Conservation (phyloP, 2,329 filamentous ascomycete species). For the Hypoxylon sp. region DNA sequence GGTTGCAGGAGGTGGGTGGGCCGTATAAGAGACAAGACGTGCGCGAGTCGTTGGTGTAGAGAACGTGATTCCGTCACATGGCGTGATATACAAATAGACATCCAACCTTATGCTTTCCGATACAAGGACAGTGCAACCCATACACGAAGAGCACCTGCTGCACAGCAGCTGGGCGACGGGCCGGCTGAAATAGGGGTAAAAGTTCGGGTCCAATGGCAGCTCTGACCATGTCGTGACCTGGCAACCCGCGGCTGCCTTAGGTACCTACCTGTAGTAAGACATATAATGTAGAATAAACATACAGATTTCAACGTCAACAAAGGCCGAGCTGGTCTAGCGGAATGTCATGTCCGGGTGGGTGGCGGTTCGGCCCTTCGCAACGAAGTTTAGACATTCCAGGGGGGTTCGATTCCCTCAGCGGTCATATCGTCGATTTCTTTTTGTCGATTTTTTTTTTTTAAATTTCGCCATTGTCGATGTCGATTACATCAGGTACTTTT, state of each 20-base stretch:
- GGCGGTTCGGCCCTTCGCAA: too few relatives aligned
- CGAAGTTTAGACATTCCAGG: not conserved
- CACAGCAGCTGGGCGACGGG: not conserved
- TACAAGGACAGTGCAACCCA: not conserved
- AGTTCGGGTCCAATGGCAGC: not conserved
- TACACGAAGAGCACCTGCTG: not conserved
- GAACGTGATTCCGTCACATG: not conserved
- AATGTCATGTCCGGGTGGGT: not conserved
- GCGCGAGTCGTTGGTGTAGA: not conserved
- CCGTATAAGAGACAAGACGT: not conserved
- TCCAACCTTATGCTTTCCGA: not conserved
- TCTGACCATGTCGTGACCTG: not conserved
- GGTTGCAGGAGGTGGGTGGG: slow-evolving; percentile 32
- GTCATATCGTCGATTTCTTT: not conserved
- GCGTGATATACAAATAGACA: not conserved
- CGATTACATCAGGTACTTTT: too few relatives aligned
- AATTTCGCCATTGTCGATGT: not conserved
- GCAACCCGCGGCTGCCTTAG: not conserved
- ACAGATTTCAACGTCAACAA: not conserved
- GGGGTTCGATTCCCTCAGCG: not conserved
- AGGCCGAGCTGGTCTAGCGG: not conserved
- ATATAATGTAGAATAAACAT: not conserved
- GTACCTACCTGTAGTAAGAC: too few relatives aligned
- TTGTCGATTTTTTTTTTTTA: not conserved
- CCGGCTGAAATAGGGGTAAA: not conserved